These are phyloP conservation scores for Hydnum rufescens DNA, from an alignment of 768 basidiomycete species.

Conservation along the genomic window DNA sequence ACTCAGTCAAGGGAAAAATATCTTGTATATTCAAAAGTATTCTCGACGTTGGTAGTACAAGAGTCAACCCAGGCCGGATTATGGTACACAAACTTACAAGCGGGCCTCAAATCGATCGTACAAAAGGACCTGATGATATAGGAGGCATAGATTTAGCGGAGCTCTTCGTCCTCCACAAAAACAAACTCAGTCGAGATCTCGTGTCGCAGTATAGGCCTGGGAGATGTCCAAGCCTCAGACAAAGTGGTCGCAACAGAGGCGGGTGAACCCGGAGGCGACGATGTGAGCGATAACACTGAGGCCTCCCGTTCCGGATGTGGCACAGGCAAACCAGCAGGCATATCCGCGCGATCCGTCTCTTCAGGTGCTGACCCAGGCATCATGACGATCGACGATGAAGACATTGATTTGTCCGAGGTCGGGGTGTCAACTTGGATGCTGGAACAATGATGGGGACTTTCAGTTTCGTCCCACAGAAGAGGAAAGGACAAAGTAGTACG, in stretches of 20 bases:
- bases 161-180: not conserved
- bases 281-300: not conserved
- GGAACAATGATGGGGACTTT: not conserved
- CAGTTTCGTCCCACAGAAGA: not conserved
- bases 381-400: conserved; percentile 41
- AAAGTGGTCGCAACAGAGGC: not conserved
- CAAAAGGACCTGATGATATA: no score
- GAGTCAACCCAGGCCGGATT: no score
- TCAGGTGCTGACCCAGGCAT: conserved; percentile 31
- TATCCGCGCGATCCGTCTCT: not conserved
- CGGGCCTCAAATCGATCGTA: no score
- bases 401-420: conserved; percentile 20
- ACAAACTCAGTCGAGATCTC: not conserved
- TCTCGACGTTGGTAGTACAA: no score
- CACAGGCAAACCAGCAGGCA: no score
- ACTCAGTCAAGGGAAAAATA: no score
- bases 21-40: no score
- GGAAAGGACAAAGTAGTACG: conserved; percentile 15
- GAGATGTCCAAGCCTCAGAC: not conserved
- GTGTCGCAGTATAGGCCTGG: not conserved
- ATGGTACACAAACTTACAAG: no score
- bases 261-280: not conserved
- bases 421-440: not conserved
- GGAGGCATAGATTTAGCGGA: no score
- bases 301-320: no score